These are phyloP conservation scores for Fusarium longipes DNA, from an alignment of 2,329 filamentous ascomycete genomes.

Conservation along the genomic window DNA sequence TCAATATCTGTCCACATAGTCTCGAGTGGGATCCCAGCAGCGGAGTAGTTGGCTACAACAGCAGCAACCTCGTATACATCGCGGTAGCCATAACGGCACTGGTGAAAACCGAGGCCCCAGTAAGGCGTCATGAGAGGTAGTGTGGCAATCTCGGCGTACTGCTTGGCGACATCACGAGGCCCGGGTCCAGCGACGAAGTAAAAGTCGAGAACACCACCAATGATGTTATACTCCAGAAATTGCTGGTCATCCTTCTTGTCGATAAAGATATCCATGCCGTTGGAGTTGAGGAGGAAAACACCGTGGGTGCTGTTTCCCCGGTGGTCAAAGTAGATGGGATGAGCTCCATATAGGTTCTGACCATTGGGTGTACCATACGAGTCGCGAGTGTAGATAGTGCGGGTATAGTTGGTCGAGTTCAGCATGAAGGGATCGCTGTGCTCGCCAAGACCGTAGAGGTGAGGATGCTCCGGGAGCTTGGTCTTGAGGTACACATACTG, in stretches of 20 bases:
- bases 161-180: slow-evolving; percentile 67
- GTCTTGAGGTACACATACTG: slow-evolving; percentile 82
- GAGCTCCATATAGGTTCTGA: slow-evolving; percentile 77
- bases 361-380: slow-evolving; percentile 70
- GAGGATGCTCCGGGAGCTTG: slow-evolving; percentile 72
- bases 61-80: slow-evolving; percentile 74
- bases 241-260: slow-evolving; percentile 69
- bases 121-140: slow-evolving; percentile 72
- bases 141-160: slow-evolving; percentile 68
- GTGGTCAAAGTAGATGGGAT: slow-evolving; percentile 82
- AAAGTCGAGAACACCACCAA: slow-evolving; percentile 81
- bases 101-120: slow-evolving; percentile 70
- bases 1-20: slow-evolving; percentile 58
- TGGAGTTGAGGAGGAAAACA: slow-evolving; percentile 77
- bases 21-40: slow-evolving; percentile 73
- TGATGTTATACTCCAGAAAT: slow-evolving; percentile 81
- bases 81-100: slow-evolving; percentile 73
- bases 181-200: slow-evolving; percentile 72
- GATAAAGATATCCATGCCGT: slow-evolving; percentile 82
- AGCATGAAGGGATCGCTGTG: slow-evolving; percentile 77
- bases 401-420: slow-evolving; percentile 69
- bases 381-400: slow-evolving; percentile 71
- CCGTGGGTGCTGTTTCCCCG: slow-evolving; percentile 68
- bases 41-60: slow-evolving; percentile 74
- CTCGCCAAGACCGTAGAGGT: slow-evolving; percentile 83